Base-by-base conservation (phyloP, 768 basidiomycete genomes). In the Tylopilus subfusipes region DNA sequence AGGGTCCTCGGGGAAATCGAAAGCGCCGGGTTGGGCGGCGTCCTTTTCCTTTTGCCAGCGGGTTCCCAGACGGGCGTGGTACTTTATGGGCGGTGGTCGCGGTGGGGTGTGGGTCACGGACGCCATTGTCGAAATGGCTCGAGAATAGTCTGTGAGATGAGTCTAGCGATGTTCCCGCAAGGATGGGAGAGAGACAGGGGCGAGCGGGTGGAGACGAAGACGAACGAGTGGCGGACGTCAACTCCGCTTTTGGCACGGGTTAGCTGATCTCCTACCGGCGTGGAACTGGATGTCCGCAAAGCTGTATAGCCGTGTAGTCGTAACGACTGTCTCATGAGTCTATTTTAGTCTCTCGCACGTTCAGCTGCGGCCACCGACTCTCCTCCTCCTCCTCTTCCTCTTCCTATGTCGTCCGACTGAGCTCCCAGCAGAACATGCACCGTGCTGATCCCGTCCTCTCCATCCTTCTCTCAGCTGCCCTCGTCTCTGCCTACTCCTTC, bases 21-120 rank as follows among this genome's bases (percentile, higher is more conserved):
- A 92, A 22, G 88, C 86, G 39, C 78, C 77, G 48, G 77, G 73
- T 44, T 83, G 86, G 42, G 91, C 89, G 53, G 89, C 87, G 48
- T 87, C 90, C 70, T 85, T 88, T 76, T 93, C 91, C 70, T 86
- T 90, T 62, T 83, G 85, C 90, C 90, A 93, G 68, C 90, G 88
- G 57, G 90, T 92, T 50, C 88, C 88, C 13, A 85, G 68, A 25
- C 82, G 85, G 4, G 87, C 79, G 29, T 70, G 73, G 68, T 91
- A 91, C 72, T 82, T 78, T 68, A 84, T 78, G n/a, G 86, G 83
- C 27, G 86, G 86, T 14, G 86, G 82, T 42, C 80, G 80, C 55
- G 89, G 89, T 12, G 85, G 88, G 52, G 76, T 83, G 62, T 79
- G 73, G 38, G 75, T 68, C 10, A 47, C 19, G n/a, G 59, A 72